Evolutionary conservation across 179 eudicot genomes (phyloP).

Genomic region (Carnegiea gigantea): DNA sequence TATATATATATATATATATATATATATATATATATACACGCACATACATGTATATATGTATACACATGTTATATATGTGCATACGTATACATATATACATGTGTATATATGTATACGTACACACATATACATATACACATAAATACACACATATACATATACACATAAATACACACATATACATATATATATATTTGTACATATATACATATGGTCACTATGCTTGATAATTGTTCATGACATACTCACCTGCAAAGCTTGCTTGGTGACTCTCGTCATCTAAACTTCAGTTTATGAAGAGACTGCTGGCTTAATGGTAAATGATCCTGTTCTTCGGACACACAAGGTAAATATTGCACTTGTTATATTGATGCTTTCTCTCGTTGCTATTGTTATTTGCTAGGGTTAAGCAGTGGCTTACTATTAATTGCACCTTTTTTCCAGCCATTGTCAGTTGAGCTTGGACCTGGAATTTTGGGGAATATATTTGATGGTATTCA

Average conservation of each 20-base stretch:
- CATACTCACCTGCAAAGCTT: background rate
- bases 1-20: too few relatives aligned
- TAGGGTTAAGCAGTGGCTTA: background rate
- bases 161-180: too few relatives aligned
- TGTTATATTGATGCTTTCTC: constrained; percentile 5
- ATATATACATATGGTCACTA: too few relatives aligned
- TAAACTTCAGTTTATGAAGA: constrained; percentile 82
- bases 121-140: too few relatives aligned
- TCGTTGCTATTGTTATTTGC: background rate
- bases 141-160: too few relatives aligned
- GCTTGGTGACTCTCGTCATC: background rate
- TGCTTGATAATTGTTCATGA: background rate
- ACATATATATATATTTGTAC: too few relatives aligned
- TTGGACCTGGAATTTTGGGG: constrained; percentile 96
- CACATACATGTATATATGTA: too few relatives aligned
- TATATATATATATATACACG: too few relatives aligned
- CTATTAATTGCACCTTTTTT: constrained; percentile 21
- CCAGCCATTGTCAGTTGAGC: constrained; percentile 94
- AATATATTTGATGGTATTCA: constrained; percentile 98
- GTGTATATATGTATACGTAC: too few relatives aligned
- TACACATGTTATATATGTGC: too few relatives aligned
- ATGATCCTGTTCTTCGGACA: constrained; percentile 95
- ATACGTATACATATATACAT: too few relatives aligned
- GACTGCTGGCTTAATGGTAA: constrained; percentile 92
- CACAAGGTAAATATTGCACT: constrained; percentile 61